phyloP scores from a whole-genome alignment of 768 basidiomycete species.

The Pisolithus marmoratus region DNA sequence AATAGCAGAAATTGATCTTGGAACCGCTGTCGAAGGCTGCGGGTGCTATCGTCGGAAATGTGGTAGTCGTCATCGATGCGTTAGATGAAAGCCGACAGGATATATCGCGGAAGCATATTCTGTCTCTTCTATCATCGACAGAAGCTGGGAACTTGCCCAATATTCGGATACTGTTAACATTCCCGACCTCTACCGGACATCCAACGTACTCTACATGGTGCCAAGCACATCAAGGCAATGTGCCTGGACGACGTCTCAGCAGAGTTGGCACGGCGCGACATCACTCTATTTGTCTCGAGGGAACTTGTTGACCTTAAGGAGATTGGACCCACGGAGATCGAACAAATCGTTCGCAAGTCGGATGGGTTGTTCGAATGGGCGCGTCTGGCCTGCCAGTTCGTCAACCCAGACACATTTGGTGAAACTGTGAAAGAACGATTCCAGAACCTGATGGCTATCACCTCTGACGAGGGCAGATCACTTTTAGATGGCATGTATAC shows the following conservation, averaged over 20 bases:
- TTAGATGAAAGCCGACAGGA: neutral
- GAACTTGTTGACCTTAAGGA: neutral
- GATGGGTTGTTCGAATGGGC: neutral
- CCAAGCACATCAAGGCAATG: neutral
- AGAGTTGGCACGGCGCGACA: neutral
- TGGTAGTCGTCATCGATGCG: neutral
- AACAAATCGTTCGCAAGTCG: neutral
- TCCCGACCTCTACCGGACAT: neutral
- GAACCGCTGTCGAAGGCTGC: neutral
- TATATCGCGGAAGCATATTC: neutral
- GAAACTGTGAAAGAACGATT: neutral
- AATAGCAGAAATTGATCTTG: neutral
- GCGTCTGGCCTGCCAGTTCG: neutral
- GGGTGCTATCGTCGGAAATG: neutral
- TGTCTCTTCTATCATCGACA: neutral
- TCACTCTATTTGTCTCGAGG: neutral
- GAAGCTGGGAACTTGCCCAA: neutral
- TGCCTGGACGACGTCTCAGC: neutral
- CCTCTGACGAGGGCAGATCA: neutral
- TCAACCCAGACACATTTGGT: neutral
- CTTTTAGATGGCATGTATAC: neutral
- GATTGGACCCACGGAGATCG: neutral
- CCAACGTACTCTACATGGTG: neutral
- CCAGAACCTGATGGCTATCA: neutral
- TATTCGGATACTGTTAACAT: neutral